Conservation (phyloP, 2,329 filamentous ascomycete species). For the Colletotrichum euphorbiae region DNA sequence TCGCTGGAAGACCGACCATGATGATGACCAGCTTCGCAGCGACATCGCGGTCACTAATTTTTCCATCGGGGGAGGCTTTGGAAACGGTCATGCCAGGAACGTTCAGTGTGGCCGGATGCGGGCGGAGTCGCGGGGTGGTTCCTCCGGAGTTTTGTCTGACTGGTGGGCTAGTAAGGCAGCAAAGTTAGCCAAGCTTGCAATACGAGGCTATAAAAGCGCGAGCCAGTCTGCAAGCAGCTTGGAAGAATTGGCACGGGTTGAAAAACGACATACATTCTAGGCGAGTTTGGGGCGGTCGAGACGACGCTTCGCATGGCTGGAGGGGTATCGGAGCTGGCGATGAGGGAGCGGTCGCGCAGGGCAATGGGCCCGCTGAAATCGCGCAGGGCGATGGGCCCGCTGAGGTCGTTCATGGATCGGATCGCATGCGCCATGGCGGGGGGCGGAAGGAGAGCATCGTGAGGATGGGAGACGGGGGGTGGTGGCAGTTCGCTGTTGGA, state of each 20-base stretch:
- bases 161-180: constrained; percentile 65
- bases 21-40: constrained; percentile 97
- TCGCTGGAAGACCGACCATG: constrained; percentile 95
- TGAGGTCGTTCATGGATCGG: constrained; percentile 57
- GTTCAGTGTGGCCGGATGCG: constrained; percentile 93
- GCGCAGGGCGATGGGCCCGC: constrained; percentile 46
- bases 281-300: constrained; percentile 69
- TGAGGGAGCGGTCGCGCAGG: constrained; percentile 45
- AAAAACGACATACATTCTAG: constrained; percentile 64
- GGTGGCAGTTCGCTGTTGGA: constrained; percentile 41
- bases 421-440: constrained; percentile 55
- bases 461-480: constrained; percentile 44
- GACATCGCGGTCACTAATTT: constrained; percentile 93
- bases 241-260: constrained; percentile 5
- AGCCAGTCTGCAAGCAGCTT: constrained; percentile 29
- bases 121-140: constrained; percentile 80
- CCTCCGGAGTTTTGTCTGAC: constrained; percentile 79
- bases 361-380: constrained; percentile 51
- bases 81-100: constrained; percentile 97
- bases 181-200: constrained; percentile 37
- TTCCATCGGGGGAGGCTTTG: constrained; percentile 93
- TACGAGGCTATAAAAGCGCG: neutral
- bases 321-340: constrained; percentile 58
- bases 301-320: constrained; percentile 67
- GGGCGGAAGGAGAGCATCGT: constrained; percentile 45